These are phyloP conservation scores for Yueomyces sp. DNA, from an alignment of 1,139 yeast species.

Conservation along the genomic window DNA sequence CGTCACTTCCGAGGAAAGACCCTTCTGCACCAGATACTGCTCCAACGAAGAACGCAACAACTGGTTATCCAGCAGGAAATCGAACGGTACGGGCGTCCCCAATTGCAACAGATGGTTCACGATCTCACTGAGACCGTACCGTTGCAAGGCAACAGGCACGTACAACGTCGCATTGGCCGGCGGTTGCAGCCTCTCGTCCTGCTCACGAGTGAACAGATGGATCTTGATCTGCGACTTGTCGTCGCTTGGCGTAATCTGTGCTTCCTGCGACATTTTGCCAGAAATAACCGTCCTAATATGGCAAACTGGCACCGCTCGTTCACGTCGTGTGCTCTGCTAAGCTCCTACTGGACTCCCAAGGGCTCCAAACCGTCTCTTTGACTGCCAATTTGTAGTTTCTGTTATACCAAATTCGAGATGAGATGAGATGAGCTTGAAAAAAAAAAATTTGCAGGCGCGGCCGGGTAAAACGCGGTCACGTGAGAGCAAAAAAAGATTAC, in stretches of 20 bases:
- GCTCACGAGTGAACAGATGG: slow-evolving; percentile 77
- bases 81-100: slow-evolving; percentile 72
- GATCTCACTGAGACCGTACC: slow-evolving; percentile 89
- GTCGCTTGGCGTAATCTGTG: slow-evolving; percentile 15
- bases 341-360: too few relatives aligned
- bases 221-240: slow-evolving; percentile 51
- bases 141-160: slow-evolving; percentile 75
- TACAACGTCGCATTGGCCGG: slow-evolving; percentile 77
- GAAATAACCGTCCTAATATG: too few relatives aligned
- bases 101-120: slow-evolving; percentile 71
- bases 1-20: slow-evolving; percentile 71
- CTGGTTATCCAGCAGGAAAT: slow-evolving; percentile 78
- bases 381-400: too few relatives aligned
- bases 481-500: too few relatives aligned
- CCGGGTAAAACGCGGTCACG: too few relatives aligned
- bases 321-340: too few relatives aligned
- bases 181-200: slow-evolving; percentile 56
- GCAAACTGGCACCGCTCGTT: too few relatives aligned
- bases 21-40: slow-evolving; percentile 64
- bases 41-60: slow-evolving; percentile 66
- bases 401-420: too few relatives aligned
- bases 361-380: too few relatives aligned
- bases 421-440: too few relatives aligned
- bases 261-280: neutral
- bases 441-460: too few relatives aligned